Evolutionary conservation across 768 basidiomycete species (phyloP).

Genomic region (Suillus variegatus): DNA sequence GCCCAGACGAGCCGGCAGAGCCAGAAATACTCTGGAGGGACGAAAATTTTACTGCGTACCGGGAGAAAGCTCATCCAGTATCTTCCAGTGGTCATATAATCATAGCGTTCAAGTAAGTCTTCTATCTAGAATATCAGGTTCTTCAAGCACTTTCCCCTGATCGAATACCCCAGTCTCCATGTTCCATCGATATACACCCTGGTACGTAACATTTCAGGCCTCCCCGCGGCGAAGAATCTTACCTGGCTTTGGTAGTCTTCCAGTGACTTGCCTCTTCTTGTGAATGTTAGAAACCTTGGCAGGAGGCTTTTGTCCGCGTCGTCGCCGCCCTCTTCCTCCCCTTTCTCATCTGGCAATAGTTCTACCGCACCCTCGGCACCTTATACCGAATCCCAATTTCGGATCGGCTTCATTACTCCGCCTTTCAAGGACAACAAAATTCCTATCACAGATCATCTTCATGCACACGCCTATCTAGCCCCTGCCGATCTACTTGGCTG

Average conservation of each 20-base stretch:
- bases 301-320: slow-evolving; percentile 55
- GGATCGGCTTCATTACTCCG: slow-evolving; percentile 77
- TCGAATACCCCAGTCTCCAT: slow-evolving; percentile 54
- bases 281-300: slow-evolving; percentile 59
- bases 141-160: slow-evolving; percentile 46
- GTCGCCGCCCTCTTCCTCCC: slow-evolving; percentile 39
- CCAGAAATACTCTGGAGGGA: slow-evolving; percentile 75
- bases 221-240: slow-evolving; percentile 11
- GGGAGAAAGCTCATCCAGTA: slow-evolving; percentile 68
- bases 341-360: slow-evolving; percentile 15
- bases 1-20: slow-evolving; percentile 45
- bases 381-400: slow-evolving; percentile 43
- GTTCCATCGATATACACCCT: slow-evolving; percentile 77
- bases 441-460: slow-evolving; percentile 78
- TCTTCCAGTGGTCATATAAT: slow-evolving; percentile 75
- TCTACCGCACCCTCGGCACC: slow-evolving; percentile 30
- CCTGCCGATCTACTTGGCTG: slow-evolving; percentile 70
- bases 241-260: slow-evolving; percentile 51
- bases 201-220: slow-evolving; percentile 40
- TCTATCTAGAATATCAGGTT: slow-evolving; percentile 15
- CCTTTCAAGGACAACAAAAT: slow-evolving; percentile 79
- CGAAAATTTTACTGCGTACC: slow-evolving; percentile 74
- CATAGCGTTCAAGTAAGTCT: slow-evolving; percentile 72
- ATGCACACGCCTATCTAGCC: slow-evolving; percentile 71
- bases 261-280: slow-evolving; percentile 72